Conservation (phyloP, 2,329 filamentous ascomycete genomes). For the Coleophoma eucalyptorum region DNA sequence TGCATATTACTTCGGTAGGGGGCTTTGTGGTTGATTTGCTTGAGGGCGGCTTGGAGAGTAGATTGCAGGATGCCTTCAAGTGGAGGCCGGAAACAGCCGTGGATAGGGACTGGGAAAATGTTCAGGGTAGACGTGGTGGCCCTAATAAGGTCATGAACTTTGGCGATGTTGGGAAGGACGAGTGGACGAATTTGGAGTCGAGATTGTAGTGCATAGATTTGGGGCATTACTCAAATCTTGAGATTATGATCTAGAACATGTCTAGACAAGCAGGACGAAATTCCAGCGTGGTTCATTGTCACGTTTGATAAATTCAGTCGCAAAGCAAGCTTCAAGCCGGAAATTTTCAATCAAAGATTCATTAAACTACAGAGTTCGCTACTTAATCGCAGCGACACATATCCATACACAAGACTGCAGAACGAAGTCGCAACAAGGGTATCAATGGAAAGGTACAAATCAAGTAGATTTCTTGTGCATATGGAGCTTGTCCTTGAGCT, state of each 20-base stretch:
- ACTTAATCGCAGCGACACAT: too few species aligned
- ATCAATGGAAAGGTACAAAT: too few species aligned
- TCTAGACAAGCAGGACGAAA: too few species aligned
- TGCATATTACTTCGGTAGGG: conserved; percentile 46
- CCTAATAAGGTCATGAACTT: conserved; percentile 45
- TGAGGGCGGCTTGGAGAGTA: conserved; percentile 37
- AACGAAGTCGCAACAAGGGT: too few species aligned
- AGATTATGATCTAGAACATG: too few species aligned
- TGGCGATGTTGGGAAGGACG: conserved; percentile 29
- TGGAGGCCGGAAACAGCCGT: conserved; percentile 49
- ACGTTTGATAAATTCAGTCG: too few species aligned
- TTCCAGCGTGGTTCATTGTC: too few species aligned
- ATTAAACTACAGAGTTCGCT: too few species aligned
- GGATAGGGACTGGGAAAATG: conserved; percentile 40
- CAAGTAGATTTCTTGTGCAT: not conserved
- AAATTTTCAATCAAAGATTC: too few species aligned
- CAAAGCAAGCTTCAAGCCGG: too few species aligned
- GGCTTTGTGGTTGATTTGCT: conserved; percentile 44
- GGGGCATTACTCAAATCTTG: too few species aligned
- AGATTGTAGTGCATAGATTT: not conserved
- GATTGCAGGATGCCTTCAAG: conserved; percentile 37
- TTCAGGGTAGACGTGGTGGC: conserved; percentile 44
- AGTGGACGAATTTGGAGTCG: conserved; percentile 31
- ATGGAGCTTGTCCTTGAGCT: not conserved
- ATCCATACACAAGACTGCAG: too few species aligned